Base-by-base conservation (phyloP, 192 early-diverging fungal genomes). In the Mortierella antarctica region DNA sequence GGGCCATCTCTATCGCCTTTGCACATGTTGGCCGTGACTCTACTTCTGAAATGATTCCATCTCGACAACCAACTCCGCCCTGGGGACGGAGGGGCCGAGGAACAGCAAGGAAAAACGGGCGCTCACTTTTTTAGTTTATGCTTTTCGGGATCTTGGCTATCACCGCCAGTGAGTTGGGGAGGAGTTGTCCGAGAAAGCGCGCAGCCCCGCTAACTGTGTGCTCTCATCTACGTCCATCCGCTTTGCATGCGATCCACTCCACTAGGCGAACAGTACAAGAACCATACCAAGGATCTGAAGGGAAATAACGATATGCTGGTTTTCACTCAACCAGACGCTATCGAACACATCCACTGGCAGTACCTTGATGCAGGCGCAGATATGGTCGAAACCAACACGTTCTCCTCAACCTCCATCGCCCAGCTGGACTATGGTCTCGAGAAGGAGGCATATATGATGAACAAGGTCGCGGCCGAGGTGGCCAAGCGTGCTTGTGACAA, bases 221-320 rank as follows among this genome's bases (percentile, higher is more conserved):
- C 41, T 31, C 6, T 61, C n/a, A 12, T 59, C 17, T 59, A 6
- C 17, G 21, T 41, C 31, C 20, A 2, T 20, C 10, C 15, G 9
- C 55, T 2, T 56, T 10, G 10, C 10, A 23, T 59, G 20, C 31
- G 13, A 8, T 13, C 17, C 40, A 9, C 15, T n/a, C 18, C 13
- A 45, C 11, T 69, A 89, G 89, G 89, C 44, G 90, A 95, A 55
- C 88, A 93, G 63, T 98, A 95, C 88, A 92, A 91, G 83, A 80
- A 91, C 74, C 94, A 94, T 80, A 71, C 84, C 12, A 95, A 96
- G 72, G 95, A 97, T 75, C 84, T 98, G 44, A 93, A 93, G 81
- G 97, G 97, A 48, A 98, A 98, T 89, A 98, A 98, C 84, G 97
- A 98, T 80, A 82, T 98, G 84, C 86, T 98, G 73, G 95, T 95